Conservation (phyloP, 2,329 filamentous ascomycete species). For the Pseudonectria buxi region DNA sequence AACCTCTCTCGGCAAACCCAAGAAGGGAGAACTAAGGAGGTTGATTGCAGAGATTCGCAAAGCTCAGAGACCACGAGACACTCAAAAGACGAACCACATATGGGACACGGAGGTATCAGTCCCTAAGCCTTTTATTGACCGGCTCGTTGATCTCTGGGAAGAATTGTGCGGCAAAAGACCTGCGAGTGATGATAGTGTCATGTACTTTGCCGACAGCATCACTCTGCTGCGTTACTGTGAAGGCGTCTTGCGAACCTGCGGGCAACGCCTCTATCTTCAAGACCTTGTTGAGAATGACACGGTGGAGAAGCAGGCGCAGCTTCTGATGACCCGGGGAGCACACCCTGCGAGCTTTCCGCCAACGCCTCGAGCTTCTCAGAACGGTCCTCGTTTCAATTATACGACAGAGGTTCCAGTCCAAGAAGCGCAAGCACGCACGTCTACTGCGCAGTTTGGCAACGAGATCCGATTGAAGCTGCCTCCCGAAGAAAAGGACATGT, state of each 20-base stretch:
- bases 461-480: neutral
- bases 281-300: slow-evolving; percentile 26
- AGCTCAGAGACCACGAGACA: neutral
- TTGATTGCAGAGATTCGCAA: slow-evolving; percentile 13
- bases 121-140: slow-evolving; percentile 7
- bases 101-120: too few relatives aligned
- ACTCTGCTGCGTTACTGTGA: slow-evolving; percentile 32
- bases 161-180: slow-evolving; percentile 24
- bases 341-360: slow-evolving; percentile 11
- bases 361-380: neutral
- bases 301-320: slow-evolving; percentile 23
- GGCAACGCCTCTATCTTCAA: slow-evolving; percentile 28
- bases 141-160: slow-evolving; percentile 23
- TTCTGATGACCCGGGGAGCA: slow-evolving; percentile 18
- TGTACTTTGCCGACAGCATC: slow-evolving; percentile 30
- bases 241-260: slow-evolving; percentile 18
- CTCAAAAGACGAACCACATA: neutral
- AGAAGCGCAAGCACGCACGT: neutral
- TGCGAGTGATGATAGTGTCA: slow-evolving; percentile 16
- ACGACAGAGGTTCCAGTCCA: neutral
- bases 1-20: slow-evolving; percentile 39
- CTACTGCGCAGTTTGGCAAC: too few relatives aligned
- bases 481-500: slow-evolving; percentile 5
- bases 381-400: too few relatives aligned
- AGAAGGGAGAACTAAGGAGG: slow-evolving; percentile 31